Evolutionary conservation across 208 protist genomes (phyloP), one percentile per base, ranked within the genome.

Genomic region (Acanthamoeba triangularis): DNA sequence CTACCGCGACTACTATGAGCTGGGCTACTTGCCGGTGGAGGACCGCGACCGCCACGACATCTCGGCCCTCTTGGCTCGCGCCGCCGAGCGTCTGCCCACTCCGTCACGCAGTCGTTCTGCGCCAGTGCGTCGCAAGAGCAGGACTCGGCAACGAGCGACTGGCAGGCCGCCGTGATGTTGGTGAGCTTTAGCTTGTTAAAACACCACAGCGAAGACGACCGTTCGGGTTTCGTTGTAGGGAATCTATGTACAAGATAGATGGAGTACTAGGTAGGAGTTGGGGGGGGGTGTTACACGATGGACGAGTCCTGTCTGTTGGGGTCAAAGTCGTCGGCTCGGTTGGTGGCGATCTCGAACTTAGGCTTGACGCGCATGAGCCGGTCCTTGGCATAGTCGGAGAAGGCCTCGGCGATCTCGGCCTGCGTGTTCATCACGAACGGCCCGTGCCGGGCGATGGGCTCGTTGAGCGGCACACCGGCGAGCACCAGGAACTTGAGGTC

Each of bases 361-460:
- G 80, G 49, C 80, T 88, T 54, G 18, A 63, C 44, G 18, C 80
- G 80, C 80, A 88, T 41, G 13, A 88, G 80, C 52, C 25, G 95
- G 52, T 96, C 97, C 3, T 6, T 78, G 28, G 95, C 80, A 91
- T 98, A 99, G 96, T 99, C 98, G 2, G 56, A 72, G 74, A 99
- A 98, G 72, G 98, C 98, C 95, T 99, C 96, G 59, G 94, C 6
- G 94, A 99, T 98, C 95, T 99, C 98, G 59, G 98, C 96, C 61
- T 97, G 78, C n/a, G 98, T 99, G 97, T 98, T 99, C 98, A 99
- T 99, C 80, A 99, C 98, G 92, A 99, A 99, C 28, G 99, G 99
- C 25, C 99, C 99, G 93, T 99, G 97, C 95, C 23, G 87, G 59
- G 97, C 98, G 16, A 99, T 97, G 18, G 98, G 98, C 96, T 99